Percentiles rank a stretch among this genome's conserved stretches.
phyloP scores from a whole-genome alignment of 345 rosid species.

The Rhodomyrtus tomentosa region DNA sequence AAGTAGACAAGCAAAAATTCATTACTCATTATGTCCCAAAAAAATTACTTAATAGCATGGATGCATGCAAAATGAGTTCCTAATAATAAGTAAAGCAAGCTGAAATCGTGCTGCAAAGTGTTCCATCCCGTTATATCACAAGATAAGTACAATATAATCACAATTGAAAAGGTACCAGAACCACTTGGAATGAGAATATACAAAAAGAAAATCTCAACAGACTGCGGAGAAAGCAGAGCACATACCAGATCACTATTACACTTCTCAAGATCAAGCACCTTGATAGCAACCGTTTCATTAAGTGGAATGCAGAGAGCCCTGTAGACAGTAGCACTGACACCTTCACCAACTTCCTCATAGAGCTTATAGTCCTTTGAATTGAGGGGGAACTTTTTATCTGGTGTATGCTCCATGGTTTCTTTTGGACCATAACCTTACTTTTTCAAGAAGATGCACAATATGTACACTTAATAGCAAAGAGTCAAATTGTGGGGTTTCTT shows the following conservation, averaged over 20 bases:
- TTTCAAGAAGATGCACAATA: conserved; percentile 12
- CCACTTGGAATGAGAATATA: background rate
- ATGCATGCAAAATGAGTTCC: background rate
- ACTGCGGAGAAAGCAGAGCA: background rate
- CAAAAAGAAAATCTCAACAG: background rate
- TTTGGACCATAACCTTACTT: conserved; percentile 24
- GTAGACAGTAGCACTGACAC: conserved; percentile 83
- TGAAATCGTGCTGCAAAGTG: background rate
- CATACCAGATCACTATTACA: conserved; percentile 86
- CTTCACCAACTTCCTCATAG: conserved; percentile 94
- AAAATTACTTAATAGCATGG: background rate
- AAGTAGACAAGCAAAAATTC: background rate
- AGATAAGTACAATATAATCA: background rate
- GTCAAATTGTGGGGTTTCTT: conserved; percentile 48
- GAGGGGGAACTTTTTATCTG: conserved; percentile 64
- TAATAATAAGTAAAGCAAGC: background rate
- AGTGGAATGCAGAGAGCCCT: conserved; percentile 92
- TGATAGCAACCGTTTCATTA: conserved; percentile 78
- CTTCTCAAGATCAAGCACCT: conserved; percentile 91
- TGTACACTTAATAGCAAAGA: background rate
- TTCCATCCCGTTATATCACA: background rate
- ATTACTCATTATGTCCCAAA: background rate
- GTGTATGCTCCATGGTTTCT: conserved; percentile 39
- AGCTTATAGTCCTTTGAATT: conserved; percentile 63
- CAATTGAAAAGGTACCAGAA: background rate